Conservation (phyloP, 805 yeast genomes). For the Schizosaccharomyces cryophilus region DNA sequence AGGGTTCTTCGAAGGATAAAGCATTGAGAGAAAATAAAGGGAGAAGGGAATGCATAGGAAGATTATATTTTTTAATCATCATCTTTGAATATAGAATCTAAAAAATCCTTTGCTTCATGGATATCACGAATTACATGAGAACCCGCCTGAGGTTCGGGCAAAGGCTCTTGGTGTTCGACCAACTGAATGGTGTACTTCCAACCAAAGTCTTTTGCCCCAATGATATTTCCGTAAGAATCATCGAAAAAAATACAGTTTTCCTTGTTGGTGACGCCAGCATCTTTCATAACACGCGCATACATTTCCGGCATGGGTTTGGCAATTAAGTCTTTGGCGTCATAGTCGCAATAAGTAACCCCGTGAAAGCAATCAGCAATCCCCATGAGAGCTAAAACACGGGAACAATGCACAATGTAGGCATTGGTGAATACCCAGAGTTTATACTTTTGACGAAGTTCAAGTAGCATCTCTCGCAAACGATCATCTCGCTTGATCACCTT, state of each 20-base stretch:
- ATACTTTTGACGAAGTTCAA: constrained; percentile 21
- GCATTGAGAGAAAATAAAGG: no score
- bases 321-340: constrained; percentile 31
- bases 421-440: constrained; percentile 79
- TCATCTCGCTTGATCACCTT: constrained; percentile 33
- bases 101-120: neutral
- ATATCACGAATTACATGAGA: neutral
- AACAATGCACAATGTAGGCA: constrained; percentile 75
- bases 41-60: no score
- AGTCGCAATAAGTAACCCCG: constrained; percentile 80
- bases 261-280: constrained; percentile 31
- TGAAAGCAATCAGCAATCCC: constrained; percentile 81
- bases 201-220: constrained; percentile 1
- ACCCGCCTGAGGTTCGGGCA: neutral
- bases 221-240: constrained; percentile 19
- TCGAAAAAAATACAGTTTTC: constrained; percentile 50
- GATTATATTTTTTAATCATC: no score
- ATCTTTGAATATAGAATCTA: neutral
- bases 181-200: neutral
- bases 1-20: no score
- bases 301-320: constrained; percentile 70
- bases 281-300: constrained; percentile 17
- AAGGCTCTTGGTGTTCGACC: neutral
- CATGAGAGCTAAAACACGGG: constrained; percentile 49
- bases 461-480: constrained; percentile 13